Evolutionary conservation across 495 filamentous ascomycete species (phyloP).

Genomic region (Penicillium ucsense): DNA sequence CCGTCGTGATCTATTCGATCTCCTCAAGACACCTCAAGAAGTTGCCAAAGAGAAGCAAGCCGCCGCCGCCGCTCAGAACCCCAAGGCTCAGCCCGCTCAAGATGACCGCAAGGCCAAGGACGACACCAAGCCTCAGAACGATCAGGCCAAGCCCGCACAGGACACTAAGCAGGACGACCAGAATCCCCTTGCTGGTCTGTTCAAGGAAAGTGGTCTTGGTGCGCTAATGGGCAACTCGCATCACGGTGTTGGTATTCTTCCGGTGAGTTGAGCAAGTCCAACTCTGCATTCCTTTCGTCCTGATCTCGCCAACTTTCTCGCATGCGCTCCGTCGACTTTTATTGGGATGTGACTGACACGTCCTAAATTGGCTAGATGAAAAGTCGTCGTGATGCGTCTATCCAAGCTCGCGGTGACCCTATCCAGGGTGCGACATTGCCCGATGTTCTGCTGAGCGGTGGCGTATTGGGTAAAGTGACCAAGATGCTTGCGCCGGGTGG

Average conservation of each 20-base stretch:
- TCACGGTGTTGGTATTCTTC: constrained; percentile 17
- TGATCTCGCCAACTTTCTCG: not conserved
- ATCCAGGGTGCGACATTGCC: constrained; percentile 16
- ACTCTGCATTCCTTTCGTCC: too few species aligned
- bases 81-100: not conserved
- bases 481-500: constrained; percentile 6
- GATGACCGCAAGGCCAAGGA: not conserved
- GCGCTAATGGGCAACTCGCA: constrained; percentile 9
- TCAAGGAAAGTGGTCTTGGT: constrained; percentile 11
- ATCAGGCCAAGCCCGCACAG: not conserved
- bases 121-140: not conserved
- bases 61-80: not conserved
- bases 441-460: constrained; percentile 9
- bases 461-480: constrained; percentile 10
- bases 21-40: not conserved
- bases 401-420: constrained; percentile 9
- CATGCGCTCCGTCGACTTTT: too few species aligned
- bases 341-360: not conserved
- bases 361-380: constrained; percentile 5
- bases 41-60: not conserved
- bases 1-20: not conserved
- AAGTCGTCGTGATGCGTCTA: constrained; percentile 8
- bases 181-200: constrained; percentile 4
- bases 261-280: constrained; percentile 3
- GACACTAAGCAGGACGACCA: constrained; percentile 1